phyloP scores from a whole-genome alignment of 768 basidiomycete genomes.

The Tephrocybe rancida region DNA sequence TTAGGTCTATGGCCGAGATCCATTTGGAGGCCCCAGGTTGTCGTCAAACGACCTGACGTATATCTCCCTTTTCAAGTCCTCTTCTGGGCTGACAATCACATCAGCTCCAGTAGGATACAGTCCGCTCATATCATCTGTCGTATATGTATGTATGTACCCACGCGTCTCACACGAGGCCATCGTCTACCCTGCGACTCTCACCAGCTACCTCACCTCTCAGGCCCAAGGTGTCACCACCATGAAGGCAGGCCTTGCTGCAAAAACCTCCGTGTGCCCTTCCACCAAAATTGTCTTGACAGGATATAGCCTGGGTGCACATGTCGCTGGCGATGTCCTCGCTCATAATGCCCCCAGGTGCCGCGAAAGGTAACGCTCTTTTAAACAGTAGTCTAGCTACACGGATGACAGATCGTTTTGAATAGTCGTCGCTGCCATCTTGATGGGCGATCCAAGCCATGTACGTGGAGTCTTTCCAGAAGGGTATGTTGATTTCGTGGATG shows the following conservation, averaged over 20 bases:
- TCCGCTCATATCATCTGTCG: too few species aligned
- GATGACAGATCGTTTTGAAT: neutral
- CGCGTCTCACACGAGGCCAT: constrained; percentile 26
- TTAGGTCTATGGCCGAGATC: too few species aligned
- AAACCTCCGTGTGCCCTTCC: constrained; percentile 25
- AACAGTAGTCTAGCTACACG: neutral
- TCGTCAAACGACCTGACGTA: too few species aligned
- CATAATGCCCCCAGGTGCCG: constrained; percentile 6
- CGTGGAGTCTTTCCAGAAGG: constrained; percentile 1
- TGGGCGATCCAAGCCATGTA: constrained; percentile 30
- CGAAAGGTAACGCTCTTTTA: neutral
- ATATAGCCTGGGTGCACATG: constrained; percentile 29
- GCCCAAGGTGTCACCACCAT: constrained; percentile 28
- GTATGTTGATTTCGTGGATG: too few species aligned
- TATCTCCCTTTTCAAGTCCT: too few species aligned
- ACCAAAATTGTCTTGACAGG: constrained; percentile 33
- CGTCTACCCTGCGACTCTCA: constrained; percentile 29
- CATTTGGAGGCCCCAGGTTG: too few species aligned
- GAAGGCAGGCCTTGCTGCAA: constrained; percentile 25
- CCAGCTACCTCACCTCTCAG: constrained; percentile 27
- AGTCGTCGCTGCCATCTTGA: constrained; percentile 29
- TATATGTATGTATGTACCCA: too few species aligned
- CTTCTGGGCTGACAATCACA: too few species aligned
- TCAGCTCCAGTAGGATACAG: too few species aligned
- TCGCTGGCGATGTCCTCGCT: constrained; percentile 29